Evolutionary conservation across 768 basidiomycete genomes (phyloP), one percentile per base, ranked within the genome.

Genomic region (Auricularia sp.): DNA sequence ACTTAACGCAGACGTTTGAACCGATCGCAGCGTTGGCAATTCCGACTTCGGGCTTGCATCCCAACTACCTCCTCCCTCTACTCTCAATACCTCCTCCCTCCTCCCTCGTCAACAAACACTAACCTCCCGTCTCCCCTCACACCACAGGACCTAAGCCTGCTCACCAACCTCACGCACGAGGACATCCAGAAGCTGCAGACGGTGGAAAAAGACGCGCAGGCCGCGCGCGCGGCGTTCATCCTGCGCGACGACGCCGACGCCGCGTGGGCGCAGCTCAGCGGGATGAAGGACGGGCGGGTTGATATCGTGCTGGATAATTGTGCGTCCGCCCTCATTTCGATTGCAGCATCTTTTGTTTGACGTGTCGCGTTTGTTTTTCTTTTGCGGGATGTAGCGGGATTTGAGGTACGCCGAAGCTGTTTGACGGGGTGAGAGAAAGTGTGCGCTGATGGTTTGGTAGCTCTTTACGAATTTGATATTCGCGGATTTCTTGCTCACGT

Each of bases 291-390:
- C 65, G 75, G 77, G 0, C 77, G 86, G 8, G 79, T 95, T 6
- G 96, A 98, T 73, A 87, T 98, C 63, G 84, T 98, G 3, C 77
- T 99, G 18, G 96, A 99, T 71, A 98, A 99, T 70, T 85, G 92
- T 94, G 66, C 29, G 73, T 29, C 29, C 29, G 29, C 29, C 29
- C 66, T 12, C 29, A 43, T 1, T 47, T 29, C 29, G n/a, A 34
- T 7, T 16, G 42, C 35, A 62, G 53, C 53, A 51, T 47, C 29
- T 29, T 29, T 61, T 53, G 42, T 29, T 29, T 29, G 29, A 29
- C 29, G 29, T 29, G 64, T 63, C 33, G 62, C 29, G 7, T 35
- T 39, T 29, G 29, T 29, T 29, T 29, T 29, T 42, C 54, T 23
- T 16, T 44, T 10, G 21, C 12, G 23, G 29, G 29, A 29, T 66